Conservation (phyloP, 2,329 filamentous ascomycete species). For the Xylogone sp. region DNA sequence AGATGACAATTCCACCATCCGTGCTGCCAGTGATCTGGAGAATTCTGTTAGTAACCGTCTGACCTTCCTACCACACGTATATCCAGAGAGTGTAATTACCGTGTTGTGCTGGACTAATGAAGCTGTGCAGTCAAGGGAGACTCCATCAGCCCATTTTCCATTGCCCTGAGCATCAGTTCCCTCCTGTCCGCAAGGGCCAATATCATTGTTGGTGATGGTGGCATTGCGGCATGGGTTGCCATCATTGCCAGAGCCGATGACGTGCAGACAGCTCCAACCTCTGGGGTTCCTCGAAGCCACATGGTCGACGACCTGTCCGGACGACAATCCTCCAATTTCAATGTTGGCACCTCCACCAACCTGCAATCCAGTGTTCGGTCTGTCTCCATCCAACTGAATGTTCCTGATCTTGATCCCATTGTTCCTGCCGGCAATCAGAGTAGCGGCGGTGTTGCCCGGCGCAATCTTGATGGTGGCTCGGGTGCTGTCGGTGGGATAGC, state of each 20-base stretch:
- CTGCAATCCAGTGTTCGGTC: slow-evolving; percentile 16
- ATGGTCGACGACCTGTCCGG: slow-evolving; percentile 17
- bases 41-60: not conserved
- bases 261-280: slow-evolving; percentile 24
- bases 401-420: slow-evolving; percentile 20
- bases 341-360: slow-evolving; percentile 22
- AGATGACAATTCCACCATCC: slow-evolving; percentile 23
- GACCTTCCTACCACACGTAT: too few relatives aligned
- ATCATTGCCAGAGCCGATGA: slow-evolving; percentile 20
- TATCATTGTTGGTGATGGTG: slow-evolving; percentile 19
- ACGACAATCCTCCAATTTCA: slow-evolving; percentile 20
- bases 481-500: slow-evolving; percentile 19
- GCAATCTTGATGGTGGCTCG: slow-evolving; percentile 20
- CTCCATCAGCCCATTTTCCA: slow-evolving; percentile 20
- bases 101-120: slow-evolving; percentile 17
- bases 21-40: slow-evolving; percentile 18
- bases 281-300: slow-evolving; percentile 18
- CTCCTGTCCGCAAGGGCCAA: slow-evolving; percentile 22
- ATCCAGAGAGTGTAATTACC: slow-evolving; percentile 10
- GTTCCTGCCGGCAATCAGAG: slow-evolving; percentile 16
- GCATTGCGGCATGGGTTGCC: slow-evolving; percentile 18
- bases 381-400: slow-evolving; percentile 21
- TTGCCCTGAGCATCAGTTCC: slow-evolving; percentile 16
- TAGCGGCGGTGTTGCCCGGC: slow-evolving; percentile 16
- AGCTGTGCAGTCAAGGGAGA: slow-evolving; percentile 22